Base-by-base conservation (phyloP, 140 eudicot genomes). In the Erigeron philadelphicus region DNA sequence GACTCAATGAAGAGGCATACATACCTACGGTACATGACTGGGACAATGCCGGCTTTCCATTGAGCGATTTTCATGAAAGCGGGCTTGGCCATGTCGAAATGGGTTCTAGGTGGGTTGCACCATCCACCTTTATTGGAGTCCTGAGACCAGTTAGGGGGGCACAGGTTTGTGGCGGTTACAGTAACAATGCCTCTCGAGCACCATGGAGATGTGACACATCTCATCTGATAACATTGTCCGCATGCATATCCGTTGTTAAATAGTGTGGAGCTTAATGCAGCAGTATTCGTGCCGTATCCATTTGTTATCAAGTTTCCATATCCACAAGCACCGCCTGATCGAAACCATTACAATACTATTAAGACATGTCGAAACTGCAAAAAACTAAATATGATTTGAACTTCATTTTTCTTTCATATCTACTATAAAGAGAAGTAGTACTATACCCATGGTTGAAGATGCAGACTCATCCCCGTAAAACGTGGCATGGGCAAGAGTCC, bases 281-380 rank as follows among this genome's bases (percentile, higher is more conserved):
- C 96, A 2, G 98, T 88, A 46, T 78, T 75, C 7, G 88, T 83
- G 2, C 98, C 96, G 42, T 92, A 92, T 1, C 95, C 98, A 19
- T 73, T 86, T 48, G 68, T 81, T 72, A 80, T 61, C 79, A 86
- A 69, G 81, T 92, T 88, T 54, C 96, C 98, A 5, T 88, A 92
- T 11, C 98, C 98, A 42, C 98, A 92, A 42, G 98, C 98, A 68
- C 98, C 98, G 47, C 98, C 98, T 88, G 81, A 71, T 31, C 43
- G 46, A 15, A 2, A 9, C 48, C 11, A 53, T 53, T 7, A 19
- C 45, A 59, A 13, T 6, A 15, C 35, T 8, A 23, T 67, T n/a
- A 16, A 21, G 3, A 49, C 5, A 40, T 12, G 1, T 19, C 9
- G 13, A 31, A 2, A 64, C 8, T 3, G 19, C 52, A 17, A 9